Evolutionary conservation across 2,329 filamentous ascomycete genomes (phyloP), one percentile per base, ranked within the genome.

Genomic region (Trichoderma harzianum): DNA sequence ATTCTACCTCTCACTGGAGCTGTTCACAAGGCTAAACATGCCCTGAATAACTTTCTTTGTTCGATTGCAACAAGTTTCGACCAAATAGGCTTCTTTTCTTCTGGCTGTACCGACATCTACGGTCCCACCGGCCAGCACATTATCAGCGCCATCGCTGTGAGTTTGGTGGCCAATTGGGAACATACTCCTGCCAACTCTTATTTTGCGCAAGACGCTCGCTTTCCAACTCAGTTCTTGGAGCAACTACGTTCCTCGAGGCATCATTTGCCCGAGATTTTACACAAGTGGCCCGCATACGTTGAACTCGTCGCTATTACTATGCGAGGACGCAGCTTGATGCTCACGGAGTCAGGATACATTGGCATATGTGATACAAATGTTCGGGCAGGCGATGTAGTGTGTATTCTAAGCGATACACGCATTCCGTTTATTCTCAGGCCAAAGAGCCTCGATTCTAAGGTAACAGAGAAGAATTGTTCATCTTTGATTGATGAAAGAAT

Each of bases 111-210:
- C 7, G 63, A 65, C 28, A 53, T 34, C 18, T 65, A 65, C 5
- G 0, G 3, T 6, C 63, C 39, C 21, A 65, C 63, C 3, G n/a
- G 43, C n/a, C 43, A 65, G n/a, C 63, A 65, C 18, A 36, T 65
- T 14, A 30, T 65, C 43, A 65, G 43, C 26, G 28, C 63, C 11
- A 65, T 65, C 18, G 63, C 63, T 26, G 39, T 65, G n/a, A 65
- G 43, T 36, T 65, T 65, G 43, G 63, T 65, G 18, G 63, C 43
- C 2, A 51, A 65, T 18, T 65, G 63, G 63, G 63, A 65, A 5
- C 63, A 65, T 30, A 65, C 43, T 18, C 63, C 63, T 3, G n/a
- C 63, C n/a, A 47, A 65, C 63, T 55, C 63, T 34, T 65, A 65
- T 18, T 65, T 65, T 26, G 28, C 63, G 11, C 63, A 65, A 36